Evolutionary conservation across 345 rosid species (phyloP).

Genomic region (Eucalyptus polyanthemos): DNA sequence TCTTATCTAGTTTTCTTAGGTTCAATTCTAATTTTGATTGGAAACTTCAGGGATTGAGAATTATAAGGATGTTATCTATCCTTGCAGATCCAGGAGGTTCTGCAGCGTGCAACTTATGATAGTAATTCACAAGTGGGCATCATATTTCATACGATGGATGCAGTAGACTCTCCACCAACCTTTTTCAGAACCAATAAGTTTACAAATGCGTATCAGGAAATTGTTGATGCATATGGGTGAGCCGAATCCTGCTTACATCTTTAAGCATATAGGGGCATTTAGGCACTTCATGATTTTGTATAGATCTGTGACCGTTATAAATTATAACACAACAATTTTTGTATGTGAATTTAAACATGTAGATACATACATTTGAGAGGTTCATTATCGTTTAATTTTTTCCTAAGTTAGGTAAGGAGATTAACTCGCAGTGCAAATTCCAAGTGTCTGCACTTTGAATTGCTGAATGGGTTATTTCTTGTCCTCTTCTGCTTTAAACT

Average conservation of each 20-base stretch:
- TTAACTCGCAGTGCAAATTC: background rate
- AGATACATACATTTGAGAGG: background rate
- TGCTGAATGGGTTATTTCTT: background rate
- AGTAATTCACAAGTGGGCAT: conserved; percentile 91
- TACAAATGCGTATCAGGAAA: conserved; percentile 90
- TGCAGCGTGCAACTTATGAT: conserved; percentile 88
- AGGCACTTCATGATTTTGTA: background rate
- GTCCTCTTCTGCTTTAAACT: background rate
- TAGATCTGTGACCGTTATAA: background rate
- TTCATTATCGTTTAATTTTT: background rate
- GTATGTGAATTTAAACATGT: background rate
- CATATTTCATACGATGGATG: conserved; percentile 89
- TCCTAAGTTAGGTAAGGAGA: background rate
- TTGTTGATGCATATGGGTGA: conserved; percentile 98
- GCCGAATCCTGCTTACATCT: conserved; percentile 1
- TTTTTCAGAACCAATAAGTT: conserved; percentile 79
- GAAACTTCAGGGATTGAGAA: background rate
- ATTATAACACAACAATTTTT: background rate
- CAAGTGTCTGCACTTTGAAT: background rate
- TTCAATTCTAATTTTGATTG: background rate
- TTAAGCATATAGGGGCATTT: background rate
- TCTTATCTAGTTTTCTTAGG: background rate
- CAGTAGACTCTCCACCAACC: conserved; percentile 86
- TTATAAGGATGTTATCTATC: background rate
- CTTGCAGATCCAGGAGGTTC: conserved; percentile 81